Conservation (phyloP, 306 rosid genomes). For the Malus sieversii region DNA sequence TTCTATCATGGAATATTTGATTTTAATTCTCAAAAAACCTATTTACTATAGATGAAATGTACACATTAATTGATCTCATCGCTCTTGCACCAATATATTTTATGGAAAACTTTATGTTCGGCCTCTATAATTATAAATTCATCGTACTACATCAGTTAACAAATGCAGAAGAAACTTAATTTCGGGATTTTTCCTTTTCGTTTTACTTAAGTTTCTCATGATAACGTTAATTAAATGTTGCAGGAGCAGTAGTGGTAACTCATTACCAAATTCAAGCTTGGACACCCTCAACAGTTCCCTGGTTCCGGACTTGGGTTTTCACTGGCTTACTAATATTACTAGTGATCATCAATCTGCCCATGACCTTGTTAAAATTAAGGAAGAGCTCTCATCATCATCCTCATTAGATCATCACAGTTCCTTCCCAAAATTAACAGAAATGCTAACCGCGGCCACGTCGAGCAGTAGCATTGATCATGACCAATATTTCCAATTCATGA, state of each 20-base stretch:
- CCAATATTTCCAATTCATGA: conserved; percentile 5
- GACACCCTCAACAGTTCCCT: conserved; percentile 13
- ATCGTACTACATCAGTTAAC: background rate
- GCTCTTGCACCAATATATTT: too few species aligned
- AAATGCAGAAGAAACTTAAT: too few species aligned
- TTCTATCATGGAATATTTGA: background rate
- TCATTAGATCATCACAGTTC: conserved; percentile 6
- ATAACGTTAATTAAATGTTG: background rate
- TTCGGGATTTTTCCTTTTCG: background rate
- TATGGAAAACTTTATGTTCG: too few species aligned
- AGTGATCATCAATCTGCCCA: conserved; percentile 12
- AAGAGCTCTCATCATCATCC: conserved; percentile 25
- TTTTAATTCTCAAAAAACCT: too few species aligned
- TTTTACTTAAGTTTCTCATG: background rate
- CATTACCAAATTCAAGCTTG: conserved; percentile 4
- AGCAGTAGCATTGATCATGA: background rate
- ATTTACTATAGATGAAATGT: too few species aligned
- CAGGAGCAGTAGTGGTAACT: conserved; percentile 1
- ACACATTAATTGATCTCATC: too few species aligned
- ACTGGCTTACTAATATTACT: conserved; percentile 7
- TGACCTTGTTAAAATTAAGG: conserved; percentile 31
- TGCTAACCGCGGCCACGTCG: conserved; percentile 35
- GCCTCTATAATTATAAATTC: background rate
- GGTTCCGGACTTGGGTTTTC: conserved; percentile 43
- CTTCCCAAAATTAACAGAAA: conserved; percentile 52